Conservation (phyloP, 495 filamentous ascomycete genomes). For the Margaritispora aquatica region DNA sequence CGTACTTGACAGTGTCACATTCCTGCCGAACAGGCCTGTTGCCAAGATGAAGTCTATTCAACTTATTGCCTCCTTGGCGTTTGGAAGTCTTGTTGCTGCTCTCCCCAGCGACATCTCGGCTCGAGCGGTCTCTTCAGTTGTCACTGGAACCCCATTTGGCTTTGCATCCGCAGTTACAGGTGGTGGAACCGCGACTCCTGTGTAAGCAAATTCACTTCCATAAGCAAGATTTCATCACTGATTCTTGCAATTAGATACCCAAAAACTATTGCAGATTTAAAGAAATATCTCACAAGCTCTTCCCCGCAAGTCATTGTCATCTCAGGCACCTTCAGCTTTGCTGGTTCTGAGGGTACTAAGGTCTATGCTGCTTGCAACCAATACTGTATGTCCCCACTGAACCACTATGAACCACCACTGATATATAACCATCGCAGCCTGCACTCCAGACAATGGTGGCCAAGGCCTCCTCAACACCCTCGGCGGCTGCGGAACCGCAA, state of each 20-base stretch:
- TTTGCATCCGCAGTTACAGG: slow-evolving; percentile 43
- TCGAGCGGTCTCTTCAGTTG: slow-evolving; percentile 1
- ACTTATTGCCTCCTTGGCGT: not conserved
- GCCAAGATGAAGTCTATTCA: not conserved
- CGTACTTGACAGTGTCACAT: not conserved
- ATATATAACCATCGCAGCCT: not conserved
- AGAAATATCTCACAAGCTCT: slow-evolving; percentile 30
- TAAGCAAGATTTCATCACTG: not conserved
- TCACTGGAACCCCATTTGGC: slow-evolving; percentile 37
- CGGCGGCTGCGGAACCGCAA: slow-evolving; percentile 11
- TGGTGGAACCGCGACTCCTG: slow-evolving; percentile 41
- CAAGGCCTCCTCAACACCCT: slow-evolving; percentile 41
- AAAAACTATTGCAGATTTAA: slow-evolving; percentile 33
- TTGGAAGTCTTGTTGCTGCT: slow-evolving; percentile 1
- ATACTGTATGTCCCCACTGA: not conserved
- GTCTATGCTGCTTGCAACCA: slow-evolving; percentile 36
- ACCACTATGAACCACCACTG: not conserved
- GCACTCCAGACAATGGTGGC: slow-evolving; percentile 43
- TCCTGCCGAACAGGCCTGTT: not conserved
- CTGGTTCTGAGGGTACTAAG: slow-evolving; percentile 34
- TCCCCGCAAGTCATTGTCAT: slow-evolving; percentile 42
- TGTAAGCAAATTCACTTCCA: slow-evolving; percentile 13
- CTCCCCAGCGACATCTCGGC: not conserved
- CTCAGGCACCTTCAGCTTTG: slow-evolving; percentile 39
- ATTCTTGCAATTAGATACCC: slow-evolving; percentile 19